Conservation (phyloP, 2,329 filamentous ascomycete genomes). For the Aphanocladium album region DNA sequence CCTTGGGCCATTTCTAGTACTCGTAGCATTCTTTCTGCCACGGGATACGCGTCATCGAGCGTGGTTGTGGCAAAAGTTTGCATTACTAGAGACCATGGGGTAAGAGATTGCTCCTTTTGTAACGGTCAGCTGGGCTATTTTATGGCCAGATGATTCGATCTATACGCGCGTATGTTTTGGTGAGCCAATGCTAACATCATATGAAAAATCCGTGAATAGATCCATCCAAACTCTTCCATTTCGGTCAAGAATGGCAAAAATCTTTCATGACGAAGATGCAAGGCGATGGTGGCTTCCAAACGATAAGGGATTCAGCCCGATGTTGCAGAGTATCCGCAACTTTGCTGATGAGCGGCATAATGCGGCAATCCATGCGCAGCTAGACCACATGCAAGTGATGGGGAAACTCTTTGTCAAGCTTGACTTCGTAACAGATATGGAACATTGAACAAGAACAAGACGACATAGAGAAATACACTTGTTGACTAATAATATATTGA, state of each 20-base stretch:
- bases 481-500: background rate
- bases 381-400: constrained; percentile 68
- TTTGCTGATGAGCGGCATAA: constrained; percentile 75
- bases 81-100: constrained; percentile 72
- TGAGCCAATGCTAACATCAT: background rate
- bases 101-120: constrained; percentile 38
- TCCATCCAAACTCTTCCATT: constrained; percentile 77
- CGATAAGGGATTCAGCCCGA: constrained; percentile 66
- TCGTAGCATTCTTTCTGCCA: constrained; percentile 75
- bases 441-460: constrained; percentile 10
- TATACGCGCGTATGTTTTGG: background rate
- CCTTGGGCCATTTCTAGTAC: constrained; percentile 69
- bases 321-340: constrained; percentile 70
- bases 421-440: constrained; percentile 18
- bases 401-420: constrained; percentile 66
- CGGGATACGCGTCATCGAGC: constrained; percentile 65
- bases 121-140: background rate
- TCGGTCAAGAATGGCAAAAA: constrained; percentile 67
- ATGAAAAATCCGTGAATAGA: constrained; percentile 39
- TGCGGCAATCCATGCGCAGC: constrained; percentile 50
- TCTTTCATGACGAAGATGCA: constrained; percentile 68
- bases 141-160: background rate
- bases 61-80: constrained; percentile 79
- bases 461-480: background rate
- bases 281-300: constrained; percentile 87